These are phyloP conservation scores for Zymoseptoria crescenta DNA, from an alignment of 2,329 filamentous ascomycete species.

Conservation along the genomic window DNA sequence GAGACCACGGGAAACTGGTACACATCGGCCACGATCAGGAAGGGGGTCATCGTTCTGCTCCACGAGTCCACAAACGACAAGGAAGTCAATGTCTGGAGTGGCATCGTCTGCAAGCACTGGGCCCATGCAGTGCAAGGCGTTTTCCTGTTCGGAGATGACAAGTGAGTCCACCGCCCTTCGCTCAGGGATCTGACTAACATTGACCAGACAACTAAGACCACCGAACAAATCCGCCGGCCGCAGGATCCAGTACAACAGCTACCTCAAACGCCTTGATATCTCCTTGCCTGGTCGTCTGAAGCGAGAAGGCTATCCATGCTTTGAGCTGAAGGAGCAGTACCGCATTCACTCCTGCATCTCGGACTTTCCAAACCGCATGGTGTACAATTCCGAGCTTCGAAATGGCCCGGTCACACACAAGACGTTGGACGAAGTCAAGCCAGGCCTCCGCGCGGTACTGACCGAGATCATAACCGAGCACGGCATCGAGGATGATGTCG, in stretches of 20 bases:
- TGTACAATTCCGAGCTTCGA: constrained; percentile 6
- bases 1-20: no score
- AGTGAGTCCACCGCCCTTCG: no score
- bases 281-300: constrained; percentile 9
- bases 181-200: no score
- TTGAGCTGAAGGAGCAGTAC: constrained; percentile 10
- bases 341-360: constrained; percentile 7
- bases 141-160: no score
- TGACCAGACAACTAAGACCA: no score
- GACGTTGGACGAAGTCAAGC: constrained; percentile 1
- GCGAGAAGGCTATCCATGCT: constrained; percentile 6
- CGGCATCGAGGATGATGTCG: background rate
- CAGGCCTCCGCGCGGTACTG: constrained; percentile 2
- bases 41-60: no score
- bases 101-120: no score
- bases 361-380: constrained; percentile 5
- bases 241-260: constrained; percentile 10
- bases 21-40: no score
- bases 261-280: constrained; percentile 6
- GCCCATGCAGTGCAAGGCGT: no score
- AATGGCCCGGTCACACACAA: constrained; percentile 3
- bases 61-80: no score
- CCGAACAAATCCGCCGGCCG: no score
- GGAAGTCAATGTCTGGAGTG: no score
- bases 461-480: background rate